Evolutionary conservation across 164 flowering plant species (phyloP).

Genomic region (Dillenia suffruticosa): DNA sequence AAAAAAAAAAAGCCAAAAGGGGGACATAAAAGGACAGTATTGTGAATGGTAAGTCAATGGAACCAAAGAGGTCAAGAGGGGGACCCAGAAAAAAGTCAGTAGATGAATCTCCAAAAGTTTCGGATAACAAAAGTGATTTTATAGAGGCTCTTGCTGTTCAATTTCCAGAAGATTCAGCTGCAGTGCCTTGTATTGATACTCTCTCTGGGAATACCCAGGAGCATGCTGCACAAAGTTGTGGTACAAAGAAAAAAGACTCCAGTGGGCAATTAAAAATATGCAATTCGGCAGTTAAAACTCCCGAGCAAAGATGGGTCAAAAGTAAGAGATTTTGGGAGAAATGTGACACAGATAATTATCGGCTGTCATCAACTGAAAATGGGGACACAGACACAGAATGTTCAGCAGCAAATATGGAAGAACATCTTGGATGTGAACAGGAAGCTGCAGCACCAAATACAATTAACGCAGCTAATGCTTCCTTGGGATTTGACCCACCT

Average conservation of each 20-base stretch:
- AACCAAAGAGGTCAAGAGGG: slow-evolving; percentile 13
- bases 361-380: slow-evolving; percentile 1
- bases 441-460: slow-evolving; percentile 5
- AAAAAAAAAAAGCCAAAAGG: slow-evolving; percentile 55
- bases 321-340: slow-evolving; percentile 6
- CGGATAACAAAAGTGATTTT: slow-evolving; percentile 9
- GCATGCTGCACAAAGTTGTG: slow-evolving; percentile 3
- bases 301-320: slow-evolving; percentile 15
- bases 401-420: slow-evolving; percentile 9
- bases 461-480: slow-evolving; percentile 2
- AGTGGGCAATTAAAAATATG: slow-evolving; percentile 6
- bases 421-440: slow-evolving; percentile 8
- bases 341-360: slow-evolving; percentile 7
- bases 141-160: slow-evolving; percentile 24
- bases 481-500: slow-evolving; percentile 10
- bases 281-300: slow-evolving; percentile 11
- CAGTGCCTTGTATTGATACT: slow-evolving; percentile 12
- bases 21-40: slow-evolving; percentile 47
- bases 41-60: neutral
- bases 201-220: slow-evolving; percentile 10
- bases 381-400: slow-evolving; percentile 9
- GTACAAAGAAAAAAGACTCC: slow-evolving; percentile 8
- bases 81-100: slow-evolving; percentile 23
- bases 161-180: slow-evolving; percentile 24
- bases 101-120: slow-evolving; percentile 14